phyloP scores from a whole-genome alignment of 1,139 yeast species.

The Hemisphaericaspora subhashii region DNA sequence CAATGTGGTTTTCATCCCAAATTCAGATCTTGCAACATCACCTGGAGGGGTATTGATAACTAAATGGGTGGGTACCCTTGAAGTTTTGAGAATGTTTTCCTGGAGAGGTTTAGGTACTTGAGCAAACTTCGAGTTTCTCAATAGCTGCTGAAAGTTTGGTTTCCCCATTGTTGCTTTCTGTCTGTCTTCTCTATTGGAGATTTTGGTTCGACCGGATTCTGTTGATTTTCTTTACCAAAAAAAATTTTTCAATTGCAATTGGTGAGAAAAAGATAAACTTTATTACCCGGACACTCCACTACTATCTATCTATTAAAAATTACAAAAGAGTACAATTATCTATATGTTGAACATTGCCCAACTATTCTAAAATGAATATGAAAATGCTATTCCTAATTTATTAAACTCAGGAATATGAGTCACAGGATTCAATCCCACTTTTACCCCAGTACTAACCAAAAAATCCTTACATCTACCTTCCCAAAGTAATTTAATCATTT shows the following conservation, averaged over 20 bases:
- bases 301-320: neutral
- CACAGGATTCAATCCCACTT: slow-evolving; percentile 33
- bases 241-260: slow-evolving; percentile 1
- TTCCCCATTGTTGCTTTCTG: slow-evolving; percentile 14
- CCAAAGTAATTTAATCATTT: slow-evolving; percentile 70
- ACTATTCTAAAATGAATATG: slow-evolving; percentile 30
- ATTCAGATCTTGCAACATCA: slow-evolving; percentile 43
- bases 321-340: no score
- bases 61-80: slow-evolving; percentile 44
- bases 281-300: slow-evolving; percentile 3
- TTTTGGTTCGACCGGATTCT: no score
- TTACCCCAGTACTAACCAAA: slow-evolving; percentile 74
- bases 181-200: no score
- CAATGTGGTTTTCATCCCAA: slow-evolving; percentile 45
- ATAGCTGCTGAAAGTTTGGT: slow-evolving; percentile 29
- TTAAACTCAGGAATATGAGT: slow-evolving; percentile 37
- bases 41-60: slow-evolving; percentile 45
- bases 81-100: slow-evolving; percentile 32
- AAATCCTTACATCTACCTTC: slow-evolving; percentile 85
- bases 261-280: neutral
- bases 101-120: slow-evolving; percentile 48
- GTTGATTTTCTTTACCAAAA: neutral
- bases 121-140: slow-evolving; percentile 45
- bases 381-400: slow-evolving; percentile 40
- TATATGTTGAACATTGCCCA: no score